Percentiles rank a stretch among this genome's conserved stretches.
Conservation (phyloP, 345 rosid species). For the Psidium guajava region DNA sequence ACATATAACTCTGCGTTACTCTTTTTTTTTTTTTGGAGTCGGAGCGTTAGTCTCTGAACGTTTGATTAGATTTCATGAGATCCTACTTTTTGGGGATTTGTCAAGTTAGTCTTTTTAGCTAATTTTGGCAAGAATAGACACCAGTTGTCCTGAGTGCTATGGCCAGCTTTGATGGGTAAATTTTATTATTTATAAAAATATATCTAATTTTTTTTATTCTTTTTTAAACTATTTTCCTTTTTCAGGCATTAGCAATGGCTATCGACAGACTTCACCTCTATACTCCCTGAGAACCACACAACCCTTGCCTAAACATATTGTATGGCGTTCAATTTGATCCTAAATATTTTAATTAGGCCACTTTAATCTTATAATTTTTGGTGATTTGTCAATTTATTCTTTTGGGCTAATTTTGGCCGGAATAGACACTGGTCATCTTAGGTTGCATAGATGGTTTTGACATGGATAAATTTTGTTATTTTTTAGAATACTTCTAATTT, state of each 20-base stretch:
- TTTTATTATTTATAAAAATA: neutral
- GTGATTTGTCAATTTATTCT: neutral
- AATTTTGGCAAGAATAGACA: neutral
- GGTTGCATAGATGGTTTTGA: accelerated
- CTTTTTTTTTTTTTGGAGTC: neutral
- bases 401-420: neutral
- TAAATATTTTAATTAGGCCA: neutral
- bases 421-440: neutral
- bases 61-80: neutral
- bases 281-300: no score
- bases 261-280: no score
- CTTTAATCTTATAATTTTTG: neutral
- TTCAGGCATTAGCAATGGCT: no score
- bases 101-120: neutral
- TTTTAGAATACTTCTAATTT: neutral
- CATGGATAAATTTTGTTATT: neutral
- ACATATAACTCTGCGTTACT: neutral
- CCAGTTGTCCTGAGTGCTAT: accelerated
- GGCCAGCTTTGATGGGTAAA: accelerated
- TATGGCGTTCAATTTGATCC: accelerated
- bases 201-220: neutral
- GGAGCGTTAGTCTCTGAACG: neutral
- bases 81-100: neutral
- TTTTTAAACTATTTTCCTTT: no score
- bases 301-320: neutral